A percentile compares a stretch with the other conserved stretches of the same genome.
Conservation (phyloP, 2,329 filamentous ascomycete genomes). For the Magnaporthiopsis rhizophila region DNA sequence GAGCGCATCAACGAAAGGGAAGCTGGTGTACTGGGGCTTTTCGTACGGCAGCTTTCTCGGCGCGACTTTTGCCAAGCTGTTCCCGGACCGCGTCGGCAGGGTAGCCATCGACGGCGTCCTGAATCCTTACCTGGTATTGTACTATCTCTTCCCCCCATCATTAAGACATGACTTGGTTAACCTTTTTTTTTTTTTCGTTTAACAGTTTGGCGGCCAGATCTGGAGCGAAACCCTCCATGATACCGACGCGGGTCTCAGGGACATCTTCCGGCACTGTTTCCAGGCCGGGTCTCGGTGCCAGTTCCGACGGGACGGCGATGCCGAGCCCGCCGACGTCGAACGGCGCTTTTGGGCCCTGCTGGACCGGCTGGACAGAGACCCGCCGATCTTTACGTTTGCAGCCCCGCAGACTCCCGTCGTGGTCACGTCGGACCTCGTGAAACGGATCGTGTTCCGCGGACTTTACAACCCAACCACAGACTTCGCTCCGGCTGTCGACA, state of each 20-base stretch:
- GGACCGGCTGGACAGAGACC: background rate
- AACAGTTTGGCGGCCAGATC: constrained; percentile 23
- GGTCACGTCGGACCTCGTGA: background rate
- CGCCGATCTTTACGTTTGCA: background rate
- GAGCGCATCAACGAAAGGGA: constrained; percentile 11
- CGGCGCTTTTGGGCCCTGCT: background rate
- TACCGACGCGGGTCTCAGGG: background rate
- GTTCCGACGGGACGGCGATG: background rate
- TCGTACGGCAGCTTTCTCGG: constrained; percentile 47
- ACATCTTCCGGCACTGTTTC: background rate
- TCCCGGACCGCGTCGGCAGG: constrained; percentile 23
- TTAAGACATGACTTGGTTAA: no score
- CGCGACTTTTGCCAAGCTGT: constrained; percentile 40
- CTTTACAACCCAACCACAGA: background rate
- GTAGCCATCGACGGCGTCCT: constrained; percentile 24
- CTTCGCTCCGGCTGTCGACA: background rate
- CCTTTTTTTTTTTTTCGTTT: no score
- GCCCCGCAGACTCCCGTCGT: background rate
- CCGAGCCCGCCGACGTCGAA: background rate
- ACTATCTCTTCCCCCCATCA: no score
- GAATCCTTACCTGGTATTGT: constrained; percentile 13
- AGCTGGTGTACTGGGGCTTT: constrained; percentile 44
- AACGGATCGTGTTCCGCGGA: background rate
- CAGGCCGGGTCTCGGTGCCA: background rate
- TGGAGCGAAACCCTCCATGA: background rate